phyloP scores from a whole-genome alignment of 306 rosid genomes.

The Ormosia semicastrata region DNA sequence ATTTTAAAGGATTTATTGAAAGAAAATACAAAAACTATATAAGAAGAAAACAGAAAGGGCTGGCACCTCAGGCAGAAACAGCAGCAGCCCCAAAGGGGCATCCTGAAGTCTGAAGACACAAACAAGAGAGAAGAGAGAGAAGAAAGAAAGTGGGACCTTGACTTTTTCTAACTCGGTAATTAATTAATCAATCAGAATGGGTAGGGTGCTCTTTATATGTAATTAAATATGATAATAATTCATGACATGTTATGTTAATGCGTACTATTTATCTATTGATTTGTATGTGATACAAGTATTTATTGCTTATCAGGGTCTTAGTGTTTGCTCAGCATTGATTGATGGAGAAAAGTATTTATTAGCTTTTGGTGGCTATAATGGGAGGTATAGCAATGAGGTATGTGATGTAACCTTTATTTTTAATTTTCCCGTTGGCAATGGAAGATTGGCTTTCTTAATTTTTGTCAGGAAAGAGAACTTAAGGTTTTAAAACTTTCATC shows the following conservation, averaged over 20 bases:
- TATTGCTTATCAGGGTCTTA: slow-evolving; percentile 71
- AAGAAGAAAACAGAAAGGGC: not conserved
- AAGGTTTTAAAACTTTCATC: not conserved
- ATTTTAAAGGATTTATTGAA: not conserved
- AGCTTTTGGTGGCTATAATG: slow-evolving; percentile 97
- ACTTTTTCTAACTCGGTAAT: not conserved
- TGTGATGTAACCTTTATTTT: not conserved
- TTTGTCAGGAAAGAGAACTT: not conserved
- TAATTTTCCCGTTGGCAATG: not conserved
- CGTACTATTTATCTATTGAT: slow-evolving; percentile 21
- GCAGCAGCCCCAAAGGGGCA: not conserved
- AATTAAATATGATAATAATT: slow-evolving; percentile 26
- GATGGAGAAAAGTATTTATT: slow-evolving; percentile 77
- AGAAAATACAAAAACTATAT: not conserved
- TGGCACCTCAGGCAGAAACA: not conserved
- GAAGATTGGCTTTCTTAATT: not conserved
- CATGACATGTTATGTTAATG: not conserved
- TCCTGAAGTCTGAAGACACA: not conserved
- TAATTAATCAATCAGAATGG: not conserved
- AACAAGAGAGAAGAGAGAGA: not conserved
- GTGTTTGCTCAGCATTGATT: slow-evolving; percentile 65
- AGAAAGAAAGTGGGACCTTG: slow-evolving; percentile 4
- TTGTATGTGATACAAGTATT: slow-evolving; percentile 6
- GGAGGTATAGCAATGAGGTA: slow-evolving; percentile 96
- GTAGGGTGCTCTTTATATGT: not conserved